Evolutionary conservation across 805 yeast genomes (phyloP).

Genomic region (Metschnikowia orientalis): DNA sequence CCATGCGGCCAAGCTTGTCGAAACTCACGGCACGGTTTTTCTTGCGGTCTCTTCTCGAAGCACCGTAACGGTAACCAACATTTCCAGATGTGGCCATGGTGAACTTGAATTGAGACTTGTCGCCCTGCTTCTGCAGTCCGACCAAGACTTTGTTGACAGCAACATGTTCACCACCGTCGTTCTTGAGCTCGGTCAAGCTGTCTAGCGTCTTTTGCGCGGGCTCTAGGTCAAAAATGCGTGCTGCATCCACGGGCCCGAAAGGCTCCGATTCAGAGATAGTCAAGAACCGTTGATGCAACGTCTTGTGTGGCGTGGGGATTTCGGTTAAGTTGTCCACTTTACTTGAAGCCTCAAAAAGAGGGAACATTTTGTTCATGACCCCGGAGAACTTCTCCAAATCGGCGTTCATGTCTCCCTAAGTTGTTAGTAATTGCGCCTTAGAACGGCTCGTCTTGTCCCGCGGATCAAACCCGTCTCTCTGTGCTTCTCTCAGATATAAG

Average conservation of each 20-base stretch:
- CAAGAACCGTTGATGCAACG: slow-evolving; percentile 74
- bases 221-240: slow-evolving; percentile 71
- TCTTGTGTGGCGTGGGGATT: slow-evolving; percentile 84
- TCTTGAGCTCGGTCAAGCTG: slow-evolving; percentile 59
- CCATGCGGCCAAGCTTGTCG: slow-evolving; percentile 62
- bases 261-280: slow-evolving; percentile 93
- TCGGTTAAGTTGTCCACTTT: slow-evolving; percentile 80
- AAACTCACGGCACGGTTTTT: slow-evolving; percentile 73
- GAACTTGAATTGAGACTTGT: slow-evolving; percentile 68
- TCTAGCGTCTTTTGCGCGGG: slow-evolving; percentile 82
- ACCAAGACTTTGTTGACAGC: slow-evolving; percentile 31
- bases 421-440: slow-evolving; percentile 31
- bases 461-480: background rate
- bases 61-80: slow-evolving; percentile 91
- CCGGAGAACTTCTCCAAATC: slow-evolving; percentile 58
- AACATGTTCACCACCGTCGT: slow-evolving; percentile 38
- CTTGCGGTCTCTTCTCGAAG: slow-evolving; percentile 81
- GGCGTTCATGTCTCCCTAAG: slow-evolving; percentile 44
- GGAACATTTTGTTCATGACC: slow-evolving; percentile 76
- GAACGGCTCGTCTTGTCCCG: background rate
- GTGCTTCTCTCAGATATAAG: slow-evolving; percentile 16
- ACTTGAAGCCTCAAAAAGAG: slow-evolving; percentile 47
- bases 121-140: slow-evolving; percentile 65
- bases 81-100: slow-evolving; percentile 73
- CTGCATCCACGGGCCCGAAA: slow-evolving; percentile 94